Evolutionary conservation across 441 rosid species (phyloP).

Genomic region (Bocquillonia castaneifolia): DNA sequence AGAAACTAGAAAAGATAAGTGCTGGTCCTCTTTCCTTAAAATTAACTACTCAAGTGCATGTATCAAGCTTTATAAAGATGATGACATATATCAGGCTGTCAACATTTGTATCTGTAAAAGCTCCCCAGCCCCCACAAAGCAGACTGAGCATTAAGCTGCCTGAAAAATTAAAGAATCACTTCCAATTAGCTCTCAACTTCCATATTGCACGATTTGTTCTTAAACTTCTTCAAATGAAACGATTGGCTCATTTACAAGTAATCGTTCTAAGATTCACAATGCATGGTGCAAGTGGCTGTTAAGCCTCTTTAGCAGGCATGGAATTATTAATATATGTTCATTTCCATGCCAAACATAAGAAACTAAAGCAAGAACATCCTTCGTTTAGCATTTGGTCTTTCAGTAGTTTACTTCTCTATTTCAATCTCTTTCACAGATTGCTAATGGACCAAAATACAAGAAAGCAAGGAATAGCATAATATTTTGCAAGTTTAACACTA

Average conservation of each 20-base stretch:
- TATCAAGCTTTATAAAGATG: neutral
- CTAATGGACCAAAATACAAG: neutral
- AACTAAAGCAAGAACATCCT: neutral
- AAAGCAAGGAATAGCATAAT: too few species aligned
- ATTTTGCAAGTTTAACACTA: too few species aligned
- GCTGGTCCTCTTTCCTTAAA: neutral
- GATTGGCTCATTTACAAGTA: neutral
- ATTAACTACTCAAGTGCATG: conserved; percentile 11
- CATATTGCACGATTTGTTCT: neutral
- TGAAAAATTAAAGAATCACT: too few species aligned
- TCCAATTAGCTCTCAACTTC: neutral
- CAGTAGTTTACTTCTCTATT: neutral
- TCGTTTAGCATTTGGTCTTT: too few species aligned
- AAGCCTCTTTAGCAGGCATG: neutral
- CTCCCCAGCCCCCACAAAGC: neutral
- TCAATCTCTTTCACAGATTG: neutral
- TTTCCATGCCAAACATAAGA: neutral
- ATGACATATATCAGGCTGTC: neutral
- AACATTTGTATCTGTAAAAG: neutral
- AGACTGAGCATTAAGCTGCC: neutral
- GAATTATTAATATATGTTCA: neutral
- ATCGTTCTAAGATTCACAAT: neutral
- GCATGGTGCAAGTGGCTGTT: neutral
- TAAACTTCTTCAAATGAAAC: neutral
- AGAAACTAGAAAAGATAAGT: conserved; percentile 5